Evolutionary conservation across 805 yeast species (phyloP).

Genomic region (Yamadazyma insecticola): DNA sequence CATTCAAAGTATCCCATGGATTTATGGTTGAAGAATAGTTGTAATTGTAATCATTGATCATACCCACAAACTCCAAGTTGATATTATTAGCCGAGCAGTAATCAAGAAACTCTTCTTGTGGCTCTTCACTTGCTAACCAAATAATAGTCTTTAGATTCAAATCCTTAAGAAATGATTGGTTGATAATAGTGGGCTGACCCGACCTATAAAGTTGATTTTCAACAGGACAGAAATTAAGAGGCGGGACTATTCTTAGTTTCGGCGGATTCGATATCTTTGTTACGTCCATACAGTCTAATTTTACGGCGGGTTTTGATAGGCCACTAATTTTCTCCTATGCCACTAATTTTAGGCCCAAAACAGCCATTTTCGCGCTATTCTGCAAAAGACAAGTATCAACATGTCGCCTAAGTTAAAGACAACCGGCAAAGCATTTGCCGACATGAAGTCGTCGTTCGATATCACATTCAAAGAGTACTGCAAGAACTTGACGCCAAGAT

Average conservation of each 20-base stretch:
- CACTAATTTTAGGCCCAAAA: too few species aligned
- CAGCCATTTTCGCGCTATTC: too few species aligned
- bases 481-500: conserved; percentile 37
- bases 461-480: conserved; percentile 33
- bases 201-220: conserved; percentile 82
- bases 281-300: too few species aligned
- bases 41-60: conserved; percentile 55
- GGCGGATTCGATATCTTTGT: conserved; percentile 47
- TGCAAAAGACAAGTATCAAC: too few species aligned
- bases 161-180: conserved; percentile 77
- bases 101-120: conserved; percentile 79
- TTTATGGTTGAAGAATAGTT: conserved; percentile 51
- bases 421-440: conserved; percentile 1
- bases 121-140: conserved; percentile 96
- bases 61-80: conserved; percentile 75
- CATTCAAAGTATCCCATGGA: conserved; percentile 96
- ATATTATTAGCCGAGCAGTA: conserved; percentile 74
- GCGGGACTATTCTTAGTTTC: conserved; percentile 74
- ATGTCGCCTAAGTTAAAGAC: not conserved
- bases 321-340: too few species aligned
- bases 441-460: conserved; percentile 17
- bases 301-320: too few species aligned
- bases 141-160: conserved; percentile 73
- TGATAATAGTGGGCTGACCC: conserved; percentile 94
- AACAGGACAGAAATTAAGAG: conserved; percentile 92